A percentile compares a stretch with the other conserved stretches of the same genome.
phyloP scores from a whole-genome alignment of 2,329 filamentous ascomycete genomes.

The Corynespora cassiicola region DNA sequence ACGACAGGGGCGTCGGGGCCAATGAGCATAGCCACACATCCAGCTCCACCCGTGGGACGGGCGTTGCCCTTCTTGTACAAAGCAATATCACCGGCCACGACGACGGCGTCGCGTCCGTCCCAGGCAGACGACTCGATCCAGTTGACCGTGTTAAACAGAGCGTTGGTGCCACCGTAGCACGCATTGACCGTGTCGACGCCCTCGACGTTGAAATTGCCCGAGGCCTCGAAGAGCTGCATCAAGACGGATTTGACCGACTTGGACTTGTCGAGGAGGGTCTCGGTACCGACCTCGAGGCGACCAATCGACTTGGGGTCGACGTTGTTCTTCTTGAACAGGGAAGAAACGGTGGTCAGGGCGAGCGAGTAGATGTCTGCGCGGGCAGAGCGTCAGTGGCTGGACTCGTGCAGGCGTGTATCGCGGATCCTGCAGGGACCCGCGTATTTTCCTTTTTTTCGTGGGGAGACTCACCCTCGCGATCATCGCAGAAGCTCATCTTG shows the following conservation, averaged over 20 bases:
- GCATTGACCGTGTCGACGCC: constrained; percentile 62
- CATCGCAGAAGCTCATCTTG: constrained; percentile 63
- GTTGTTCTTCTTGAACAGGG: constrained; percentile 60
- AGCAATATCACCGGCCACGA: constrained; percentile 61
- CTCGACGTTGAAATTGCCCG: constrained; percentile 61
- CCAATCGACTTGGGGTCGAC: constrained; percentile 59
- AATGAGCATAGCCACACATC: constrained; percentile 61
- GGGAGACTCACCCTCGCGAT: constrained; percentile 55
- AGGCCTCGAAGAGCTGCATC: constrained; percentile 59
- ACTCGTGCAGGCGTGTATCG: background rate
- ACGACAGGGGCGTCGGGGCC: constrained; percentile 58
- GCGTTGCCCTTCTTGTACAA: constrained; percentile 62
- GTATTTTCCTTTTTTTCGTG: no score
- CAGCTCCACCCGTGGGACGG: constrained; percentile 59
- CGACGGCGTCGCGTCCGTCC: constrained; percentile 60
- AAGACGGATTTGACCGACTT: constrained; percentile 62
- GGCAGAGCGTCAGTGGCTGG: constrained; percentile 20
- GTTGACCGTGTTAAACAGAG: constrained; percentile 61
- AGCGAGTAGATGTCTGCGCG: constrained; percentile 60
- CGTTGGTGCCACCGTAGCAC: constrained; percentile 62
- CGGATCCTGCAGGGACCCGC: background rate
- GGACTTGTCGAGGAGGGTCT: constrained; percentile 62
- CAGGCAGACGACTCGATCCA: constrained; percentile 62
- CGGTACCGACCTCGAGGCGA: constrained; percentile 60
- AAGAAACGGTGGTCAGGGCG: constrained; percentile 58